A percentile compares a stretch with the other conserved stretches of the same genome.
Conservation (phyloP, 2,329 filamentous ascomycete genomes). For the Graphiopsis chlorocephala region DNA sequence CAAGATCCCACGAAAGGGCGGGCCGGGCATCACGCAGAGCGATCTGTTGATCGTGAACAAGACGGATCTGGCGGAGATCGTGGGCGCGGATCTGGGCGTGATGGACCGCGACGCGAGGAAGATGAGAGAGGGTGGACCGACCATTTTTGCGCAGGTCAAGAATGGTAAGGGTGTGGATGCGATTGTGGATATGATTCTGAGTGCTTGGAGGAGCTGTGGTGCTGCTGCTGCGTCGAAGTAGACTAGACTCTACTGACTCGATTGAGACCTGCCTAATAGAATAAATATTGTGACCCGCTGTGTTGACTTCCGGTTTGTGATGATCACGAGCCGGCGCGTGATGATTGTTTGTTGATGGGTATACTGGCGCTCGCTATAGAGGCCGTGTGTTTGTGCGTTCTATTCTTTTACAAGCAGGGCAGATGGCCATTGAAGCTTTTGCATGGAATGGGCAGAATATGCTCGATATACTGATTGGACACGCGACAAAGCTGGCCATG, state of each 20-base stretch:
- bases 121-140: slow-evolving; percentile 92
- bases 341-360: not conserved
- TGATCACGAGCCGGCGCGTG: slow-evolving; percentile 3
- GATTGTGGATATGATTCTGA: slow-evolving; percentile 83
- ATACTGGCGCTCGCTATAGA: not conserved
- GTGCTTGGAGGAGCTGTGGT: slow-evolving; percentile 88
- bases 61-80: slow-evolving; percentile 85
- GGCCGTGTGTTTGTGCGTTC: not conserved
- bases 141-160: slow-evolving; percentile 97
- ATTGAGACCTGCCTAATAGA: not conserved
- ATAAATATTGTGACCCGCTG: not conserved
- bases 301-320: not conserved
- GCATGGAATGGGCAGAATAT: not conserved
- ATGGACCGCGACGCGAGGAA: slow-evolving; percentile 94
- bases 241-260: not conserved
- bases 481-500: not conserved
- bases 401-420: not conserved
- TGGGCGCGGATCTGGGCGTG: slow-evolving; percentile 84
- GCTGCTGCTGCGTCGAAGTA: slow-evolving; percentile 45
- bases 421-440: not conserved
- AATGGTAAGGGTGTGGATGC: slow-evolving; percentile 78
- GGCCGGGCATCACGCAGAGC: slow-evolving; percentile 93
- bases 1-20: slow-evolving; percentile 94
- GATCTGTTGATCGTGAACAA: slow-evolving; percentile 95
- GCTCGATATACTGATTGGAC: too few species aligned